These are phyloP conservation scores for Gracilaria gracilis DNA, from an alignment of 23 red algal genomes.

Conservation along the genomic window DNA sequence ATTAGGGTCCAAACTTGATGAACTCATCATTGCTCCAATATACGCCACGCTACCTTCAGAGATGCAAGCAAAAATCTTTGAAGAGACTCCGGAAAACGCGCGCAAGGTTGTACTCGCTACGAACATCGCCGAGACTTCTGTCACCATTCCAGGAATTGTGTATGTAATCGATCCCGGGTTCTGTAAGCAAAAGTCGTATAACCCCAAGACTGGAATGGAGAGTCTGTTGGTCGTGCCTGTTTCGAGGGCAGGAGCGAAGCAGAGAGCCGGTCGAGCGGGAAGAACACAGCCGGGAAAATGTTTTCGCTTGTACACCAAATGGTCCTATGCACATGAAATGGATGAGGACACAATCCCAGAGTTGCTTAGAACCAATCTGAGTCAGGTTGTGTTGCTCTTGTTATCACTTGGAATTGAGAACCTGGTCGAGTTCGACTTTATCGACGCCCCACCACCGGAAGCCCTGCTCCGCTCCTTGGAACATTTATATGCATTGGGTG, in stretches of 20 bases:
- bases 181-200: slow-evolving; percentile 92
- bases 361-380: slow-evolving; percentile 84
- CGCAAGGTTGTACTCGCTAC: slow-evolving; percentile 97
- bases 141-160: slow-evolving; percentile 95
- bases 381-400: slow-evolving; percentile 85
- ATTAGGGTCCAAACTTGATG: slow-evolving; percentile 51
- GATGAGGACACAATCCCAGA: slow-evolving; percentile 83
- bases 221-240: slow-evolving; percentile 84
- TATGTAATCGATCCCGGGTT: slow-evolving; percentile 98
- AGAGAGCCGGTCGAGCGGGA: slow-evolving; percentile 94
- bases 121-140: slow-evolving; percentile 96
- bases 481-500: slow-evolving; percentile 86
- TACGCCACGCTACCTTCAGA: slow-evolving; percentile 89
- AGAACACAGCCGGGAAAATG: slow-evolving; percentile 89
- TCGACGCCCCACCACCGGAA: slow-evolving; percentile 87
- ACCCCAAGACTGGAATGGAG: slow-evolving; percentile 88
- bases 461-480: slow-evolving; percentile 81
- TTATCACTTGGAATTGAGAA: slow-evolving; percentile 88
- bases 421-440: slow-evolving; percentile 89
- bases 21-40: slow-evolving; percentile 75
- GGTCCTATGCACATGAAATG: slow-evolving; percentile 82
- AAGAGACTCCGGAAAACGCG: slow-evolving; percentile 68
- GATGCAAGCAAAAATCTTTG: slow-evolving; percentile 86
- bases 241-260: slow-evolving; percentile 85
- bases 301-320: slow-evolving; percentile 94